Conservation (phyloP, 768 basidiomycete genomes). For the Lactarius hengduanensis region DNA sequence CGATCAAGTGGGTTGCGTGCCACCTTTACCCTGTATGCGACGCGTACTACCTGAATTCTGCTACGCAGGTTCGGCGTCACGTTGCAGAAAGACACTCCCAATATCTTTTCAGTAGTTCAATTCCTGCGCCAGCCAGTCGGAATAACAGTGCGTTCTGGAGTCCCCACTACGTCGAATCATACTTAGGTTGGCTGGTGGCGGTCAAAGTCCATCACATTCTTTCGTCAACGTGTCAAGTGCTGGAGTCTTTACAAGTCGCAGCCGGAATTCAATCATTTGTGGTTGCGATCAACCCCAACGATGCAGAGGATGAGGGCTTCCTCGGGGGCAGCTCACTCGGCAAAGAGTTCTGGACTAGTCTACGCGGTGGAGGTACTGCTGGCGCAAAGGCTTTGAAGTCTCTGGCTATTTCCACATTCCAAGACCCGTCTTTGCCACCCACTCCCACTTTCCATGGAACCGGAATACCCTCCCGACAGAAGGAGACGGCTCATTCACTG, state of each 20-base stretch:
- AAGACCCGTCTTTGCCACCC: slow-evolving; percentile 3
- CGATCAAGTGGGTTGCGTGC: slow-evolving; percentile 50
- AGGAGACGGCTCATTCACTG: slow-evolving; percentile 24
- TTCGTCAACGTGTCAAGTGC: slow-evolving; percentile 47
- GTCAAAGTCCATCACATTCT: slow-evolving; percentile 47
- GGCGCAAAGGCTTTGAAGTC: slow-evolving; percentile 58
- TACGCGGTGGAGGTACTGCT: slow-evolving; percentile 55
- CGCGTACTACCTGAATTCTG: background rate
- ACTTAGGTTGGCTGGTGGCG: slow-evolving; percentile 5
- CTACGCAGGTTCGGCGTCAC: slow-evolving; percentile 46
- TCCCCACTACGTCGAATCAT: background rate
- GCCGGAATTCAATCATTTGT: slow-evolving; percentile 61
- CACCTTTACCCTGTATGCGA: background rate
- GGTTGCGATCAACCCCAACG: slow-evolving; percentile 55
- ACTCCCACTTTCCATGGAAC: background rate
- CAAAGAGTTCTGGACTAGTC: slow-evolving; percentile 63
- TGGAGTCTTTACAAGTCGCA: slow-evolving; percentile 52
- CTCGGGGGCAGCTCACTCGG: slow-evolving; percentile 61
- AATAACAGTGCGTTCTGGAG: slow-evolving; percentile 27
- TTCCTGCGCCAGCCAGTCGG: slow-evolving; percentile 1
- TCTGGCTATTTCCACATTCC: slow-evolving; percentile 28
- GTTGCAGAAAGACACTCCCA: slow-evolving; percentile 66
- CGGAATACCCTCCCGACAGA: slow-evolving; percentile 16
- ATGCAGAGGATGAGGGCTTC: slow-evolving; percentile 51
- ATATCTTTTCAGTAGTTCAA: slow-evolving; percentile 46